These are phyloP conservation scores for Terana coerulea DNA, from an alignment of 768 basidiomycete genomes.

Conservation along the genomic window DNA sequence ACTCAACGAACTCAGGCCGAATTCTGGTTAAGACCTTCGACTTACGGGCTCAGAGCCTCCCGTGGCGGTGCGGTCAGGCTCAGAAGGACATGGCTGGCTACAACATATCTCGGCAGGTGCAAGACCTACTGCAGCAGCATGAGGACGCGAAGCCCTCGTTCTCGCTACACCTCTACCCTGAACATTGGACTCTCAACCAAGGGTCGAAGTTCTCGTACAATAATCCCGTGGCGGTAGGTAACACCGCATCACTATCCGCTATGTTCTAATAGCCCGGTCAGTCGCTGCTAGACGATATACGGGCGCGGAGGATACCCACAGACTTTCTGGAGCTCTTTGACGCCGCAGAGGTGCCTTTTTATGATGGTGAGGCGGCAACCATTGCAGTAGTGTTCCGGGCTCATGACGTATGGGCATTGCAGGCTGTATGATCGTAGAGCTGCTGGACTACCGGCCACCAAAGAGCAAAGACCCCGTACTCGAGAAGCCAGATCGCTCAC, in stretches of 20 bases:
- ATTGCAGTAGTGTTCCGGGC: not conserved
- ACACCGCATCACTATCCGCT: not conserved
- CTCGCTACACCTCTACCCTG: constrained; percentile 71
- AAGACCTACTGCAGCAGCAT: constrained; percentile 58
- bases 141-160: constrained; percentile 65
- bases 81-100: constrained; percentile 55
- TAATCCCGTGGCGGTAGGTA: constrained; percentile 60
- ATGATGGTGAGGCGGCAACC: constrained; percentile 59
- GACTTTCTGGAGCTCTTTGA: constrained; percentile 85
- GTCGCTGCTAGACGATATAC: constrained; percentile 81
- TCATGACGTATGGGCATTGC: not conserved
- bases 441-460: constrained; percentile 70
- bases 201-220: constrained; percentile 81
- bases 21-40: too few relatives aligned
- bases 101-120: constrained; percentile 64
- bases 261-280: constrained; percentile 25
- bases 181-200: constrained; percentile 80
- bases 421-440: constrained; percentile 87
- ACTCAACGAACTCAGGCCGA: too few relatives aligned
- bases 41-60: too few relatives aligned
- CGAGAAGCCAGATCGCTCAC: constrained; percentile 58
- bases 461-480: constrained; percentile 52
- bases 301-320: constrained; percentile 78
- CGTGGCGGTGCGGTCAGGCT: constrained; percentile 10
- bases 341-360: constrained; percentile 68